Base-by-base conservation (phyloP, 139 green algal species). In the Closterium sp. region DNA sequence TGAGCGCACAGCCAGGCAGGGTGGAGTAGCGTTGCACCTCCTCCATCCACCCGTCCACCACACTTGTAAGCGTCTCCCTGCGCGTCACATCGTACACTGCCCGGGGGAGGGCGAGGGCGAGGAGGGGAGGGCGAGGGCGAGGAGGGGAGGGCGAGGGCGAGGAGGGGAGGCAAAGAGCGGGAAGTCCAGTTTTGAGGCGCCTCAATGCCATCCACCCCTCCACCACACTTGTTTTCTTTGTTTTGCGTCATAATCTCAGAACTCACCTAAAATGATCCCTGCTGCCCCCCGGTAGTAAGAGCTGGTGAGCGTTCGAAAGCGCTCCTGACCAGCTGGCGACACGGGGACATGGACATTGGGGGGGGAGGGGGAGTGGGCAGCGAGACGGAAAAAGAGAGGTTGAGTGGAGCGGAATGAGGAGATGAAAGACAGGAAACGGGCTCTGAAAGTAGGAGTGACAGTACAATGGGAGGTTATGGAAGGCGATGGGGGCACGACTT, bases 1-100 rank as follows among this genome's bases (percentile, higher is more conserved):
- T 99, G 94, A 98, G 98, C 13, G 98, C 96, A 29, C 96, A 95
- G 45, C 97, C 95, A 28, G 97, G 95, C 21, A 99, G 95, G 1
- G 97, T 99, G 92, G 92, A 95, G 95, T 99, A 99, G 92, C 98
- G 97, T 30, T 99, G 97, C 27, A 99, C 97, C 95, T 99, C 98
- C 31, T 96, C 96, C 96, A 98, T 96, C 98, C 98, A 99, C 28
- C 98, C 95, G 28, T 97, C 96, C 38, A 95, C 95, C 38, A 99
- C 91, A 70, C 95, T 94, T 31, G 97, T 96, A 91, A 99, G 99
- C 0, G 97, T 99, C 84, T 99, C 97, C 6, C 95, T 91, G 17
- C 96, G 93, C 0, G 97, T 98, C 0, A 99, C 97, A 93, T 99
- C 98, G 94, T 99, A 99, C 89, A 97, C 93, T 94, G 93, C 84